A percentile compares a stretch with the other conserved stretches of the same genome.
Evolutionary conservation across 2,329 filamentous ascomycete genomes (phyloP).

Genomic region (Ophiostoma quercus): DNA sequence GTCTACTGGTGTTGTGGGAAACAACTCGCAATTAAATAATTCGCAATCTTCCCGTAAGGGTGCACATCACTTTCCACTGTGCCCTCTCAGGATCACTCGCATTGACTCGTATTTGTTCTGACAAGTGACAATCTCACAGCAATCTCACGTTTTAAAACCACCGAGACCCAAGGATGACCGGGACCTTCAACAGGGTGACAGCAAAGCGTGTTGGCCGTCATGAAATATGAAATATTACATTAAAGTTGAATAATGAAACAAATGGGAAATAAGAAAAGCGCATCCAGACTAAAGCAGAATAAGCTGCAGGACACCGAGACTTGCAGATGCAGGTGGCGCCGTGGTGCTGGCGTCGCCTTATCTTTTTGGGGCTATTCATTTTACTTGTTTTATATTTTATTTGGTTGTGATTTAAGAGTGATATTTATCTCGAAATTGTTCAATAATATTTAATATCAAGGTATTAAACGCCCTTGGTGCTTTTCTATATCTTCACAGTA

Average conservation of each 20-base stretch:
- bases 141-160: not conserved
- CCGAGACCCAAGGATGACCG: not conserved
- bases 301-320: constrained; percentile 22
- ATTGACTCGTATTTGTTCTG: not conserved
- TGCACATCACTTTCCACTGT: not conserved
- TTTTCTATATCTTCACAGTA: not conserved
- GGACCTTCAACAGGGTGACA: not conserved
- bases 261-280: not conserved
- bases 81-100: not conserved
- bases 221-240: not conserved
- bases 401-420: too few species aligned
- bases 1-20: not conserved
- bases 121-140: not conserved
- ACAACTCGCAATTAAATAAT: not conserved
- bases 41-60: too few species aligned
- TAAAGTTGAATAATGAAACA: not conserved
- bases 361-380: not conserved
- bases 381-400: not conserved
- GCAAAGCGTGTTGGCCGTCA: not conserved
- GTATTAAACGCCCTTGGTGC: too few species aligned
- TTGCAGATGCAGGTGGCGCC: constrained; percentile 21
- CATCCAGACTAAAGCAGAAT: not conserved
- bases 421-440: too few species aligned
- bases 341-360: constrained; percentile 2
- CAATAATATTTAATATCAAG: not conserved